Percentiles rank a stretch among this genome's conserved stretches.
phyloP scores from a whole-genome alignment of 495 filamentous ascomycete species.

The Aspergillus wentii region DNA sequence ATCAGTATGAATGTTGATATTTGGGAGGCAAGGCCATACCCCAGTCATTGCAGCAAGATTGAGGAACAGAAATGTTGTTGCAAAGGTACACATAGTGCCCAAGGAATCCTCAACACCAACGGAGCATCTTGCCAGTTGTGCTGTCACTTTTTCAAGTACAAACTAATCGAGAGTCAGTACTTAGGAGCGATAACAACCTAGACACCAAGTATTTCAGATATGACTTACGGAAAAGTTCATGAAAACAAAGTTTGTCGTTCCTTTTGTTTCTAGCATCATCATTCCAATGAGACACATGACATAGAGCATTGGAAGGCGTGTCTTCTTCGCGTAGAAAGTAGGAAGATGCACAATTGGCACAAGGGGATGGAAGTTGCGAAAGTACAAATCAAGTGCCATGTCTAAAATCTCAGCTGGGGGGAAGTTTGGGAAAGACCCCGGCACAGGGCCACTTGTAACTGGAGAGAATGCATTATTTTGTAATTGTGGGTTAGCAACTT shows the following conservation, averaged over 20 bases:
- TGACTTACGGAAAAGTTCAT: slow-evolving; percentile 40
- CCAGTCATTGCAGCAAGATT: slow-evolving; percentile 47
- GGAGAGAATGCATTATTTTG: slow-evolving; percentile 22
- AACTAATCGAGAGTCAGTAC: slow-evolving; percentile 23
- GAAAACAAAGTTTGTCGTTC: slow-evolving; percentile 42
- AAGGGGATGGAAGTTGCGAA: slow-evolving; percentile 45
- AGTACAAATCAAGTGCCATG: slow-evolving; percentile 50
- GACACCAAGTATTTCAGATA: too few species aligned
- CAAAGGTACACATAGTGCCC: slow-evolving; percentile 39
- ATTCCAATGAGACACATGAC: slow-evolving; percentile 51
- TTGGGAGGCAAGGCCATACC: slow-evolving; percentile 16
- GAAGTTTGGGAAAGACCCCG: slow-evolving; percentile 28
- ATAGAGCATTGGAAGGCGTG: slow-evolving; percentile 35
- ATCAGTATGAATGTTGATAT: too few species aligned
- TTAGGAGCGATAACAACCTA: too few species aligned
- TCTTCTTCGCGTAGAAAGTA: slow-evolving; percentile 44
- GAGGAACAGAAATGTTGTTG: slow-evolving; percentile 41
- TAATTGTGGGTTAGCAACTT: slow-evolving; percentile 11
- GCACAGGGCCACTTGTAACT: slow-evolving; percentile 14
- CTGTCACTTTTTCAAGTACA: slow-evolving; percentile 35
- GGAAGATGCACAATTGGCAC: slow-evolving; percentile 49
- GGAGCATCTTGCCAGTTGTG: slow-evolving; percentile 35
- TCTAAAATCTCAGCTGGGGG: slow-evolving; percentile 51
- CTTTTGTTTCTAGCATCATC: slow-evolving; percentile 45
- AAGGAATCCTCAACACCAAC: slow-evolving; percentile 30